Evolutionary conservation across 495 filamentous ascomycete species (phyloP), one percentile per base, ranked within the genome.

Genomic region (Penicillium riverlandense): DNA sequence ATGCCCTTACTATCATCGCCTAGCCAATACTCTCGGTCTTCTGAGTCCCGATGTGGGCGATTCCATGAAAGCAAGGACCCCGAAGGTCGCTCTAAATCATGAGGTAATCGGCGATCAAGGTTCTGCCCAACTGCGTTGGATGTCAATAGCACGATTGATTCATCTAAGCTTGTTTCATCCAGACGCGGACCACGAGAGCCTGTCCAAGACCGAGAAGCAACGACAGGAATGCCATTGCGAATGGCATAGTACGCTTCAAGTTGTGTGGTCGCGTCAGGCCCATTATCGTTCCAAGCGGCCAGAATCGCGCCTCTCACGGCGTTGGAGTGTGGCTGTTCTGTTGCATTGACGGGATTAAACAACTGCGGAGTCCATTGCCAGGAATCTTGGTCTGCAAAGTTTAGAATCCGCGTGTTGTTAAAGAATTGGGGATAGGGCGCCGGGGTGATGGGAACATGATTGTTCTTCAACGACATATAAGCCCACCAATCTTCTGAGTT

Each of bases 401-500:
- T 69, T 7, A 78, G 43, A 1, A 76, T 53, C 2, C 75, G 63
- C 1, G 54, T 50, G 35, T 67, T 66, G 41, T 78, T 75, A 57
- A 76, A 78, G 44, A 70, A 70, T 11, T 74, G 67, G 1, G 75
- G 70, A 49, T 79, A 79, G 2, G 71, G 67, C 0, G 71, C 74
- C n/a, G 75, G 75, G 6, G 59, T 40, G 38, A 78, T 75, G 1
- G 75, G 73, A 11, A 58, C 69, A 46, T 79, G 75, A 40, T 77
- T 64, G 38, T 75, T 78, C 43, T 78, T 78, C 38, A 79, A 40
- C 9, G 67, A 67, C 50, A 78, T 71, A 44, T 79, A 79, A 0
- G 67, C 73, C 75, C 75, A 79, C 69, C 69, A 72, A 44, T 79
- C 76, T 29, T 79, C 67, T 1, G 72, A 76, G 43, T 79, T 79